Conservation (phyloP, 495 filamentous ascomycete genomes). For the Filosporella fistucella region DNA sequence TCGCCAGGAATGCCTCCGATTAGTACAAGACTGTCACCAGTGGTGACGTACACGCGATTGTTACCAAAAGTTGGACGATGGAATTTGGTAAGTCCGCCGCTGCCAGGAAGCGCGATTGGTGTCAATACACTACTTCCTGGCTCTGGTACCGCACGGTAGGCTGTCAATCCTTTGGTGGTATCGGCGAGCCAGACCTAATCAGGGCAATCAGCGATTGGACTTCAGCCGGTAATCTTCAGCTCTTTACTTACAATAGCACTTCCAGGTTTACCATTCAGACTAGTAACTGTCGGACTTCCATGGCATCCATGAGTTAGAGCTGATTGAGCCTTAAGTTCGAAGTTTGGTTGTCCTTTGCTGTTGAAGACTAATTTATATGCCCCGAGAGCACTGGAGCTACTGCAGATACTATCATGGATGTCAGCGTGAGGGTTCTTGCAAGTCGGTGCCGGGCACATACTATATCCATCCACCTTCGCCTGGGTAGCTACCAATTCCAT, state of each 20-base stretch:
- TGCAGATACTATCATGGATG: conserved; percentile 1
- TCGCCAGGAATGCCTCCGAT: conserved; percentile 22
- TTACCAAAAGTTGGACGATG: conserved; percentile 38
- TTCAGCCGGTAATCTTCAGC: conserved; percentile 12
- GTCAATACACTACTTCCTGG: conserved; percentile 25
- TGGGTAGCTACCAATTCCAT: conserved; percentile 38
- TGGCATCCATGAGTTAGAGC: conserved; percentile 29
- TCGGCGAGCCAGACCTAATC: conserved; percentile 35
- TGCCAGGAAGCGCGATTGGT: conserved; percentile 26
- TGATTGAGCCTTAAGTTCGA: conserved; percentile 18
- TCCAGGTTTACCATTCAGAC: conserved; percentile 29
- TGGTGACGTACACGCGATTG: conserved; percentile 15
- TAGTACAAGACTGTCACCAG: conserved; percentile 25
- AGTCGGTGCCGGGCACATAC: conserved; percentile 19
- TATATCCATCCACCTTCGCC: conserved; percentile 43
- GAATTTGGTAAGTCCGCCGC: conserved; percentile 35
- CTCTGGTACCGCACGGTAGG: conserved; percentile 30
- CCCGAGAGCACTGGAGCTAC: conserved; percentile 9
- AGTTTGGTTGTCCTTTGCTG: conserved; percentile 25
- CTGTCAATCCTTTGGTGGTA: conserved; percentile 32
- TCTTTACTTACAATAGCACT: conserved; percentile 21
- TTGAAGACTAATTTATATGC: conserved; percentile 35
- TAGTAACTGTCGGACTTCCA: conserved; percentile 34
- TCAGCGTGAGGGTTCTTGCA: background rate
- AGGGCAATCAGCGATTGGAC: background rate